Percentiles rank a stretch among this genome's conserved stretches.
Evolutionary conservation across 2,329 filamentous ascomycete genomes (phyloP).

Genomic region (Metarhizium brunneum): DNA sequence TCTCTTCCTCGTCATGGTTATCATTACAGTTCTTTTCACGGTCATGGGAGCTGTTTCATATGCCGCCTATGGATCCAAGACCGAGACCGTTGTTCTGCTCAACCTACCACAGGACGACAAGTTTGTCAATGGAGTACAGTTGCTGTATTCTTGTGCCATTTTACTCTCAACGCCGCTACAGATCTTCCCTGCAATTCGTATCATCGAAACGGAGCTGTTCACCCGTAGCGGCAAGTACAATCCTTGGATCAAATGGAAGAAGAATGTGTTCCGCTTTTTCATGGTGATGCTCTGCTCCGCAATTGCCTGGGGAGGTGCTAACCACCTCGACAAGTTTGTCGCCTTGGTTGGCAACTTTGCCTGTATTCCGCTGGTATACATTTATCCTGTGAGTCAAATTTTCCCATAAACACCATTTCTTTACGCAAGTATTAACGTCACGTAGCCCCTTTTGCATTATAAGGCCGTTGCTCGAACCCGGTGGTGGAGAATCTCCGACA

Average conservation of each 20-base stretch:
- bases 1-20: slow-evolving; percentile 83
- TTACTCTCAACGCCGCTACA: slow-evolving; percentile 90
- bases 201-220: slow-evolving; percentile 90
- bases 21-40: slow-evolving; percentile 85
- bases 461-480: slow-evolving; percentile 63
- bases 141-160: slow-evolving; percentile 97
- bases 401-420: background rate
- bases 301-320: slow-evolving; percentile 87
- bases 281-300: slow-evolving; percentile 78
- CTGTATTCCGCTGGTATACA: slow-evolving; percentile 92
- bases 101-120: slow-evolving; percentile 95
- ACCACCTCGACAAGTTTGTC: slow-evolving; percentile 95
- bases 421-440: background rate
- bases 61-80: slow-evolving; percentile 88
- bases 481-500: slow-evolving; percentile 61
- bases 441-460: slow-evolving; percentile 81
- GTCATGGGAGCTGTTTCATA: slow-evolving; percentile 91
- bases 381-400: slow-evolving; percentile 73
- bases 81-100: slow-evolving; percentile 90
- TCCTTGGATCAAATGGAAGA: slow-evolving; percentile 98
- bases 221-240: slow-evolving; percentile 95
- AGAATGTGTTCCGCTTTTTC: slow-evolving; percentile 93
- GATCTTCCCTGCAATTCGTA: slow-evolving; percentile 95
- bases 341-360: slow-evolving; percentile 94
- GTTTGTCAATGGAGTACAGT: slow-evolving; percentile 90